Percentiles rank a stretch among this genome's conserved stretches.
Evolutionary conservation across 73 alveolate genomes (phyloP).

Genomic region (Durusdinium trenchii): DNA sequence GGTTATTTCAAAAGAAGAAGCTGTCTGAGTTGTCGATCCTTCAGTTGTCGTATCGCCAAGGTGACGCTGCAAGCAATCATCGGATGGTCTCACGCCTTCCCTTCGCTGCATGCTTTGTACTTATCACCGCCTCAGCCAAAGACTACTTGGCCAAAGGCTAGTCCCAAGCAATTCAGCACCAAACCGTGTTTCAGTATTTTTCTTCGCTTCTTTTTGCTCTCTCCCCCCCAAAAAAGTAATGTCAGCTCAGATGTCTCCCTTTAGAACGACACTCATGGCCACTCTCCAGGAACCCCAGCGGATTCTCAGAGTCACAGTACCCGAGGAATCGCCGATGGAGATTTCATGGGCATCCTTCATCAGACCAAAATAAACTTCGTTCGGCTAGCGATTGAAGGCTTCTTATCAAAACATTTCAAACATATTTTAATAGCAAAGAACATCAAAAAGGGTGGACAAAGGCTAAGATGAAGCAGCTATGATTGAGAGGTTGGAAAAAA

Average conservation of each 20-base stretch:
- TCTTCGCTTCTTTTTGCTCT: neutral
- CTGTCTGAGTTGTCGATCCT: too few relatives aligned
- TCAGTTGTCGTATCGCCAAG: too few relatives aligned
- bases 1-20: too few relatives aligned
- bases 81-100: neutral
- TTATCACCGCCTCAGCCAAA: constrained; percentile 23
- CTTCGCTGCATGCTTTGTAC: constrained; percentile 17
- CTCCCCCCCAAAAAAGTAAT: too few relatives aligned
- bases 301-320: constrained; percentile 18
- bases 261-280: too few relatives aligned
- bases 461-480: too few relatives aligned
- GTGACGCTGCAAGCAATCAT: neutral
- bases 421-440: neutral
- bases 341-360: constrained; percentile 25
- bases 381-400: too few relatives aligned
- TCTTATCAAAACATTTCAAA: neutral
- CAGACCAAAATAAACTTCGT: neutral
- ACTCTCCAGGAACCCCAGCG: neutral
- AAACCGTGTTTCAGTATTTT: too few relatives aligned
- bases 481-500: too few relatives aligned
- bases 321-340: constrained; percentile 47
- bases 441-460: neutral
- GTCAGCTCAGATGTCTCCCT: too few relatives aligned
- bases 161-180: too few relatives aligned
- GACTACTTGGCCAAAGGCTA: neutral